Conservation (phyloP, 2,329 filamentous ascomycete genomes). For the Anthostomella pinea region DNA sequence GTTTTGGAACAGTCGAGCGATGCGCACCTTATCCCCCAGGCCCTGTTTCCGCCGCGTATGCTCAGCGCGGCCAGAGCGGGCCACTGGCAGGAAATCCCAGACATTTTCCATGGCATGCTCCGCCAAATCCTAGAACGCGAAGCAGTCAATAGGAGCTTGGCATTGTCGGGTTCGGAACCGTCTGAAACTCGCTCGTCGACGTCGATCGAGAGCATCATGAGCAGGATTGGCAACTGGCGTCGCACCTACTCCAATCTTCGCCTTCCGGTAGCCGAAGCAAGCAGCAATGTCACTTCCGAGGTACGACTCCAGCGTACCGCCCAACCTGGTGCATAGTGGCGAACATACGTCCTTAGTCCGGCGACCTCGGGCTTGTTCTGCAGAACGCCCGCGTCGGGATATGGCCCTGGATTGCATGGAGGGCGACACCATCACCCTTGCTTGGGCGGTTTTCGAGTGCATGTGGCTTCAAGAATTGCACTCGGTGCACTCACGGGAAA, state of each 20-base stretch:
- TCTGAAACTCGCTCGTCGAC: slow-evolving; percentile 7
- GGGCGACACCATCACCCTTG: too few species aligned
- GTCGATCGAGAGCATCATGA: slow-evolving; percentile 14
- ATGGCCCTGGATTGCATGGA: too few species aligned
- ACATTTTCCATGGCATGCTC: slow-evolving; percentile 52
- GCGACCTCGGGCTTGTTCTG: not conserved
- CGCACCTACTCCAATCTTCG: slow-evolving; percentile 35
- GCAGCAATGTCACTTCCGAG: slow-evolving; percentile 17
- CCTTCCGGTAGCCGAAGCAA: slow-evolving; percentile 37
- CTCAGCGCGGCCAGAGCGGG: slow-evolving; percentile 54
- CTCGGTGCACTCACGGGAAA: too few species aligned
- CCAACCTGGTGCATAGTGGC: slow-evolving; percentile 30
- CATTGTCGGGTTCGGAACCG: too few species aligned
- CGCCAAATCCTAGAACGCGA: slow-evolving; percentile 45
- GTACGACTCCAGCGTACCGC: slow-evolving; percentile 30
- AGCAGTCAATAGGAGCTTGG: too few species aligned
- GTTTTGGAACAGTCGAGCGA: slow-evolving; percentile 35
- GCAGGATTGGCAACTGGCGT: slow-evolving; percentile 16
- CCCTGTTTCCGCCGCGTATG: slow-evolving; percentile 50
- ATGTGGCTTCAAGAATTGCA: too few species aligned
- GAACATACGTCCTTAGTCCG: slow-evolving; percentile 8
- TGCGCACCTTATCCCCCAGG: slow-evolving; percentile 32
- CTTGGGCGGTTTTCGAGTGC: too few species aligned
- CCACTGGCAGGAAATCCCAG: slow-evolving; percentile 57
- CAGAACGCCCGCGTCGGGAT: too few species aligned